phyloP scores from a whole-genome alignment of 805 yeast genomes.

The Candida ortonii region DNA sequence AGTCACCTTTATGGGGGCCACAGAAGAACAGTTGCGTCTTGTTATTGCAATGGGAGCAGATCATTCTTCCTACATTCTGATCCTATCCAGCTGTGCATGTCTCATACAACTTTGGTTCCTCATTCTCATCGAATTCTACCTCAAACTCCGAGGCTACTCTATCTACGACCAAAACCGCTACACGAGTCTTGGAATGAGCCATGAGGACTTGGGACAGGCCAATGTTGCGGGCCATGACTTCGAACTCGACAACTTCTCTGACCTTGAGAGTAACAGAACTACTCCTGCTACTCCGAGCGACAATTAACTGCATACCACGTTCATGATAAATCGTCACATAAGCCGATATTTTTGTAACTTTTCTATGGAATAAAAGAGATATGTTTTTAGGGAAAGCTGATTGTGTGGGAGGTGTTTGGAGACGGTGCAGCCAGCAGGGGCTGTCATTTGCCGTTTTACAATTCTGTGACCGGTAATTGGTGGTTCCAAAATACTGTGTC shows the following conservation, averaged over 20 bases:
- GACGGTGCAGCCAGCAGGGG: too few species aligned
- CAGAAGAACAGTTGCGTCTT: conserved; percentile 76
- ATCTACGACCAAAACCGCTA: conserved; percentile 15
- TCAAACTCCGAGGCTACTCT: conserved; percentile 37
- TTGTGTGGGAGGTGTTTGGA: too few species aligned
- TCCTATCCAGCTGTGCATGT: conserved; percentile 70
- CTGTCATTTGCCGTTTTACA: too few species aligned
- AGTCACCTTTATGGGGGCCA: conserved; percentile 85
- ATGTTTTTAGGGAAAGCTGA: too few species aligned
- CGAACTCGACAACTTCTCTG: conserved; percentile 30
- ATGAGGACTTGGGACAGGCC: conserved; percentile 7
- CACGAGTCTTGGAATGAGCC: conserved; percentile 11
- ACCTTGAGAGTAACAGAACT: conserved; percentile 20
- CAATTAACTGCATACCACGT: not conserved
- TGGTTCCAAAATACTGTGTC: too few species aligned
- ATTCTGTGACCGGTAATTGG: too few species aligned
- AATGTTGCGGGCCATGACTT: conserved; percentile 14
- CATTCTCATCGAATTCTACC: conserved; percentile 56
- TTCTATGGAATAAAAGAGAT: too few species aligned
- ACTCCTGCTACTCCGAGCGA: conserved; percentile 21
- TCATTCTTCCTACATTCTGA: conserved; percentile 77
- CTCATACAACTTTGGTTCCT: conserved; percentile 65
- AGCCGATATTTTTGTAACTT: too few species aligned
- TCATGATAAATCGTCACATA: too few species aligned
- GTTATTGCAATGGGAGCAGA: conserved; percentile 77